These are phyloP conservation scores for Pleurotus cornucopiae DNA, from an alignment of 768 basidiomycete species.

Conservation along the genomic window DNA sequence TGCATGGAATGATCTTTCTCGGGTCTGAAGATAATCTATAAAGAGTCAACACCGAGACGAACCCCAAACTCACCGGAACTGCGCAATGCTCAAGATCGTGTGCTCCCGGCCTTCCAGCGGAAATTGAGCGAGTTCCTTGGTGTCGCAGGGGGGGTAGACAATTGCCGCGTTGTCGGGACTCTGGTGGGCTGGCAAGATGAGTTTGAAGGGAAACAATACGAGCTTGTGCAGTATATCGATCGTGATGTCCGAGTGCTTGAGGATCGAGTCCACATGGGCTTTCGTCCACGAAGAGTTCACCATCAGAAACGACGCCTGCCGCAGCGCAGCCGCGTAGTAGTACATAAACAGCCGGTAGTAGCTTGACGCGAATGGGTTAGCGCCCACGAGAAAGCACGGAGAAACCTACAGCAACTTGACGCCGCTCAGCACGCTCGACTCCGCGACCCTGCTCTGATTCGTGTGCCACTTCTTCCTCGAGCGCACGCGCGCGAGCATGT, in stretches of 20 bases:
- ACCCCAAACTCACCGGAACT: slow-evolving; percentile 71
- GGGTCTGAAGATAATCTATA: slow-evolving; percentile 46
- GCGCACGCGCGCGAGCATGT: slow-evolving; percentile 84
- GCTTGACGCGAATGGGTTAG: slow-evolving; percentile 29
- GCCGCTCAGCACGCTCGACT: slow-evolving; percentile 46
- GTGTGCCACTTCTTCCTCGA: slow-evolving; percentile 57
- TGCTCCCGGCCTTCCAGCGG: slow-evolving; percentile 49
- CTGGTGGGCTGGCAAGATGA: slow-evolving; percentile 22
- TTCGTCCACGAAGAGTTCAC: slow-evolving; percentile 97
- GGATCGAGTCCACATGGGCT: slow-evolving; percentile 72
- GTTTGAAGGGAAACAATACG: slow-evolving; percentile 27
- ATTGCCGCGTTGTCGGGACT: slow-evolving; percentile 31
- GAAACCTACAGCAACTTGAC: slow-evolving; percentile 60
- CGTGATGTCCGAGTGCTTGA: slow-evolving; percentile 49
- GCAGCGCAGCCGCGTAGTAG: slow-evolving; percentile 73
- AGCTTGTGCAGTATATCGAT: slow-evolving; percentile 43
- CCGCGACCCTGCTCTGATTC: slow-evolving; percentile 54
- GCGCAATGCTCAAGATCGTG: slow-evolving; percentile 82
- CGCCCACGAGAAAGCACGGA: background rate
- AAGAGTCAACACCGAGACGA: background rate
- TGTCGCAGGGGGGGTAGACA: slow-evolving; percentile 94
- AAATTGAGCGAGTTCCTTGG: slow-evolving; percentile 60
- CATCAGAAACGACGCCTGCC: slow-evolving; percentile 75
- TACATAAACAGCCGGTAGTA: slow-evolving; percentile 90
- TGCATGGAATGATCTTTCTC: slow-evolving; percentile 93